Evolutionary conservation across 2,329 filamentous ascomycete genomes (phyloP), one percentile per base, ranked within the genome.

Genomic region (Biscogniauxia mediterranea): DNA sequence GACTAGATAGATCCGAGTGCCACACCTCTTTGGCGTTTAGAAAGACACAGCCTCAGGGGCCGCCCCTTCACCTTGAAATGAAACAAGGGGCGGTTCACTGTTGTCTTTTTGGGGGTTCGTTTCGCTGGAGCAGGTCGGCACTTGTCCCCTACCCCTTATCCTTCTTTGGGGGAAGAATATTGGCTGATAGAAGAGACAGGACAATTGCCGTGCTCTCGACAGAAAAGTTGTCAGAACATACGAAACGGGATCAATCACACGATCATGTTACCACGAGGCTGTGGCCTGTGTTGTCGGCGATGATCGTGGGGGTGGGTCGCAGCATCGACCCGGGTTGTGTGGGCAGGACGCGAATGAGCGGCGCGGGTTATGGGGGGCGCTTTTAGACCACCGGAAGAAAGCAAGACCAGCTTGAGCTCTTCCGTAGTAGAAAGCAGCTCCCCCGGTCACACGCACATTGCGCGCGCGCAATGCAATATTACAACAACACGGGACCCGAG

Each of bases 281-380:
- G 38, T 46, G 38, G 38, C 38, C 28, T 32, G 11, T 32, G 38
- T 58, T 62, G 66, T 74, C 74, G 73, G 75, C 38, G 15, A 46
- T 46, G 38, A 46, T 46, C 38, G 38, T 46, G 38, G 77, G 79
- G 77, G n/a, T n/a, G n/a, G 80, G 79, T 70, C 80, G 81, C 76
- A 83, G 81, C 79, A 83, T 83, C 81, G 81, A 80, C 81, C 81
- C 79, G 78, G 74, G 75, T 46, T 46, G 38, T 46, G 38, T 75
- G 77, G 76, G 71, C 61, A 66, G 64, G 64, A 69, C 67, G 70
- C 68, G 64, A 46, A 46, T 66, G 61, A 66, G 69, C 71, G 64
- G 67, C 67, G 59, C 61, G 61, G 28, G 60, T 49, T 54, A 57
- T 50, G 63, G 51, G 57, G 55, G 61, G 58, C 62, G 58, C 7